Percentiles rank a stretch among this genome's conserved stretches.
phyloP scores from a whole-genome alignment of 1,284 basidiomycete species.

The Ustilago vetiveriae region DNA sequence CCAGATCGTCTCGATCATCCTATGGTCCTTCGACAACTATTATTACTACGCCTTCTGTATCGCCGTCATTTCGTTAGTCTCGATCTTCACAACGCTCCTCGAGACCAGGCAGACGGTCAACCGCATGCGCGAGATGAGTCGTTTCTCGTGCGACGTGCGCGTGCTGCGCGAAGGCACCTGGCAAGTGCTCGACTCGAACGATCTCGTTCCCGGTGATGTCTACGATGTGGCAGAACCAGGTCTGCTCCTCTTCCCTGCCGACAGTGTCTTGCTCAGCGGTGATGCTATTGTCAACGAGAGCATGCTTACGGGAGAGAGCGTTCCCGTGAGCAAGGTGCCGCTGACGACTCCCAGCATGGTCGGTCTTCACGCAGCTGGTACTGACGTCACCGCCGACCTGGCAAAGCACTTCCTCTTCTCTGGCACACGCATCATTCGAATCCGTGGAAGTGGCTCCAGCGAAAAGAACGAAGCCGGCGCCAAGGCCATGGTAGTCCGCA shows the following conservation, averaged over 20 bases:
- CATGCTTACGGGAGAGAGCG: conserved; percentile 96
- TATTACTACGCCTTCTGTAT: conserved; percentile 99
- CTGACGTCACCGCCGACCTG: conserved; percentile 75
- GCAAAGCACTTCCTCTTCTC: conserved; percentile 89
- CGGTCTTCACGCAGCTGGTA: conserved; percentile 47
- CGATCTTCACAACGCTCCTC: conserved; percentile 85
- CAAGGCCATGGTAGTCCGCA: conserved; percentile 87
- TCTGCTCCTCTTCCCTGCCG: conserved; percentile 84
- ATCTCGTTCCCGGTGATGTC: conserved; percentile 91
- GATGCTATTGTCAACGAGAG: conserved; percentile 98
- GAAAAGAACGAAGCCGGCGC: conserved; percentile 70
- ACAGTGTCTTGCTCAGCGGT: conserved; percentile 89
- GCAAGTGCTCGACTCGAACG: conserved; percentile 74
- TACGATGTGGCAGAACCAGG: conserved; percentile 84
- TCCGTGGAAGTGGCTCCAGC: conserved; percentile 72
- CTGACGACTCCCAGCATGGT: conserved; percentile 67
- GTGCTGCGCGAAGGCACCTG: conserved; percentile 75
- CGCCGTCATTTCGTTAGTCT: conserved; percentile 86
- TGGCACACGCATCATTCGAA: conserved; percentile 90
- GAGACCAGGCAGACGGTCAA: conserved; percentile 89
- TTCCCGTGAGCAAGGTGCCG: conserved; percentile 88
- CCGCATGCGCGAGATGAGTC: conserved; percentile 96
- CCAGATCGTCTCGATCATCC: conserved; percentile 91
- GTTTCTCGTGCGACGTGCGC: conserved; percentile 83
- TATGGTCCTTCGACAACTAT: conserved; percentile 90